A percentile compares a stretch with the other conserved stretches of the same genome.
Evolutionary conservation across 163 green algal genomes (phyloP).

Genomic region (Chlamydomonas reinhardtii): DNA sequence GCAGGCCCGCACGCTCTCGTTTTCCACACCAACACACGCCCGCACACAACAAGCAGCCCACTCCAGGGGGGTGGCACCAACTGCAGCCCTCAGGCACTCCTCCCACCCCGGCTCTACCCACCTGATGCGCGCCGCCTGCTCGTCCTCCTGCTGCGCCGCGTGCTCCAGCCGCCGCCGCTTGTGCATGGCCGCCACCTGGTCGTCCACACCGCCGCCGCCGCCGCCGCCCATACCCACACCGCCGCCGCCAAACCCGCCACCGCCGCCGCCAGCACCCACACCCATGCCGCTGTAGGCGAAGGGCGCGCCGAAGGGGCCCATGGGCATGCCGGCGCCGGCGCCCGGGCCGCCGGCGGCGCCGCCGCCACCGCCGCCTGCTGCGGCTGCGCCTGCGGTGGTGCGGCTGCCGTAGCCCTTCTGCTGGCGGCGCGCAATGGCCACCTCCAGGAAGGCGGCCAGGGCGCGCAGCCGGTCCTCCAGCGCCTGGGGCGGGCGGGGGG

Average conservation of each 20-base stretch:
- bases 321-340: background rate
- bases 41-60: no score
- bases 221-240: background rate
- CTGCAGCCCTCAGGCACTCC: no score
- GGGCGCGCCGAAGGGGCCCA: background rate
- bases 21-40: no score
- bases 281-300: no score
- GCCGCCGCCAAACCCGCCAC: background rate
- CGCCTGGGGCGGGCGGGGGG: conserved; percentile 14
- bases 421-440: conserved; percentile 55
- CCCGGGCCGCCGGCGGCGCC: background rate
- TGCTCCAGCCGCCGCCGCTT: conserved; percentile 85
- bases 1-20: no score
- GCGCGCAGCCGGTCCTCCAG: conserved; percentile 72
- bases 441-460: conserved; percentile 73
- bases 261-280: background rate
- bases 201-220: conserved; percentile 2
- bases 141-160: conserved; percentile 78
- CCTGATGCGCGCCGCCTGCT: conserved; percentile 63
- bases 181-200: conserved; percentile 42
- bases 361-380: background rate
- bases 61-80: no score
- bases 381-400: conserved; percentile 9
- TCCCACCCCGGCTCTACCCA: background rate
- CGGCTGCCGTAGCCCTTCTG: conserved; percentile 49